These are phyloP conservation scores for Corynespora cassiicola DNA, from an alignment of 2,329 filamentous ascomycete genomes.

Conservation along the genomic window DNA sequence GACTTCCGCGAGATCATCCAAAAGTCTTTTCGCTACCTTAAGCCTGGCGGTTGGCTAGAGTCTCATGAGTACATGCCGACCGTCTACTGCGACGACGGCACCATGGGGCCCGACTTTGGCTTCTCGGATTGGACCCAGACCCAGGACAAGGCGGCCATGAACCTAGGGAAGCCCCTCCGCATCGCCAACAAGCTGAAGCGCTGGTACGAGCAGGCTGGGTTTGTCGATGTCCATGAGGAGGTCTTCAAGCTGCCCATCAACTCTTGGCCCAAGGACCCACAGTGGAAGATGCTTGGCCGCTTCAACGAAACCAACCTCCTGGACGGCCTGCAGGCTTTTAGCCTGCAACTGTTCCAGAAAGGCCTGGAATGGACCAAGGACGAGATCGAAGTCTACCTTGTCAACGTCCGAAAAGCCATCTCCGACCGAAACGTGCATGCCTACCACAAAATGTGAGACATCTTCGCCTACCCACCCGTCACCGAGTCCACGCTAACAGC, in stretches of 20 bases:
- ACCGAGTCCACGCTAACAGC: slow-evolving; percentile 6
- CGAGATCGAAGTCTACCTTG: slow-evolving; percentile 54
- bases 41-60: slow-evolving; percentile 62
- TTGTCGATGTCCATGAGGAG: slow-evolving; percentile 62
- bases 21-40: slow-evolving; percentile 59
- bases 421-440: slow-evolving; percentile 48
- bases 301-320: slow-evolving; percentile 57
- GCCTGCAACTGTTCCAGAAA: slow-evolving; percentile 50
- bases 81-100: slow-evolving; percentile 60
- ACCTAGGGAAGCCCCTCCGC: slow-evolving; percentile 55
- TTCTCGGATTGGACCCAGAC: slow-evolving; percentile 56
- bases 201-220: slow-evolving; percentile 64
- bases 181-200: slow-evolving; percentile 61
- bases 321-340: slow-evolving; percentile 53
- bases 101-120: slow-evolving; percentile 56
- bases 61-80: slow-evolving; percentile 52
- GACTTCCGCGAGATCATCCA: slow-evolving; percentile 64
- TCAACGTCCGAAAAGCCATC: slow-evolving; percentile 49
- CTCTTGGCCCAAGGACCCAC: slow-evolving; percentile 57
- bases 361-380: slow-evolving; percentile 52
- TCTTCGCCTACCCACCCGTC: too few species aligned
- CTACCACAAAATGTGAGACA: slow-evolving; percentile 53
- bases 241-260: slow-evolving; percentile 61
- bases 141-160: slow-evolving; percentile 54
- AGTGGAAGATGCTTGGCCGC: slow-evolving; percentile 55